phyloP scores from a whole-genome alignment of 2,329 filamentous ascomycete genomes.

The Talaromyces rugulosus region DNA sequence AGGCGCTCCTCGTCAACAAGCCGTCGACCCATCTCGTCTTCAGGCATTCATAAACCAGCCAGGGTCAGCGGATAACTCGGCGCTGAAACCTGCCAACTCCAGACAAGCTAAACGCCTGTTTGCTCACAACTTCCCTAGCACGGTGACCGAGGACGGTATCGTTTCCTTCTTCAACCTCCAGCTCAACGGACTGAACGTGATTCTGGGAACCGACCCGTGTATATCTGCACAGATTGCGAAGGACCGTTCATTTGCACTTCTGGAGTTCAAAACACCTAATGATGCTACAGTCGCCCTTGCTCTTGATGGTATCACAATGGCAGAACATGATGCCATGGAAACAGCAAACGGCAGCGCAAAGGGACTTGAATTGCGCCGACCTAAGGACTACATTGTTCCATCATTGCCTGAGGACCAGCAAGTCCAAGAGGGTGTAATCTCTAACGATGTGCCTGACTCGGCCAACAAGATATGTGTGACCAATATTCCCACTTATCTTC shows the following conservation, averaged over 20 bases:
- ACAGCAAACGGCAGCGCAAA: slow-evolving; percentile 52
- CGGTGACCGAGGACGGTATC: slow-evolving; percentile 70
- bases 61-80: slow-evolving; percentile 64
- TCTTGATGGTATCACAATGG: slow-evolving; percentile 85
- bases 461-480: slow-evolving; percentile 92
- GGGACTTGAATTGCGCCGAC: slow-evolving; percentile 70
- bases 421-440: slow-evolving; percentile 71
- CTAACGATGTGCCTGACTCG: slow-evolving; percentile 79
- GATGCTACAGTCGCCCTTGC: slow-evolving; percentile 91
- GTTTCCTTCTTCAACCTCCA: slow-evolving; percentile 91
- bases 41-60: slow-evolving; percentile 96
- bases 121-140: slow-evolving; percentile 72
- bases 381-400: slow-evolving; percentile 96
- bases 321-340: slow-evolving; percentile 59
- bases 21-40: slow-evolving; percentile 89
- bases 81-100: slow-evolving; percentile 86
- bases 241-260: slow-evolving; percentile 73
- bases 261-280: slow-evolving; percentile 83
- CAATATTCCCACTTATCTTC: slow-evolving; percentile 82
- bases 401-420: slow-evolving; percentile 62
- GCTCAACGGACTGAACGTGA: slow-evolving; percentile 91
- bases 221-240: slow-evolving; percentile 75
- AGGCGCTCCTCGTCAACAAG: slow-evolving; percentile 87
- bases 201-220: slow-evolving; percentile 79
- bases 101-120: slow-evolving; percentile 91